Evolutionary conservation across 352 stramenopile species (phyloP), one percentile per base, ranked within the genome.

Genomic region (Phytopythium delawarense): DNA sequence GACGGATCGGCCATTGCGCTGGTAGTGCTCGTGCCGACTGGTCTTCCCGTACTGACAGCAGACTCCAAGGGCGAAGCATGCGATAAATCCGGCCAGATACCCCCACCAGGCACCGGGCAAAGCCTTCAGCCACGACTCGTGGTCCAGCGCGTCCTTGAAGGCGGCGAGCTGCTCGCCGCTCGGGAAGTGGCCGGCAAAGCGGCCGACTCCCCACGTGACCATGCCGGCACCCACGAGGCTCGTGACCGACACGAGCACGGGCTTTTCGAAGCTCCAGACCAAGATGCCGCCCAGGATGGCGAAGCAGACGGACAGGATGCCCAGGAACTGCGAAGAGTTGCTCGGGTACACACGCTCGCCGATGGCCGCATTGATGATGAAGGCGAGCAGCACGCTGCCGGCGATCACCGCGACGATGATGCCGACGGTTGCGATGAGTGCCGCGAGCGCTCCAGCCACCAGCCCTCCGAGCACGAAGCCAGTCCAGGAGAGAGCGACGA

Each of bases 401-500:
- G 74, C 67, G 4, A 74, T 70, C 21, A 77, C 76, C 13, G 73
- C 68, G 9, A 78, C 57, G 50, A 84, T 76, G 57, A 85, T 76
- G 32, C 76, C 74, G 7, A 70, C 59, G 5, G 50, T 59, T 49
- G 78, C 79, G 20, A 84, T 57, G 28, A 67, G 67, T 53, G 81
- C 70, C 57, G 67, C 67, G 51, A 81, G 62, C 5, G 66, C 39
- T 3, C 66, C 78, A 15, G 71, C 49, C 0, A 84, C 6, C n/a
- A 88, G 50, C 1, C 78, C 78, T 34, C 71, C 67, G 16, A 73
- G 52, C 62, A 78, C 66, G 72, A 88, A 88, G 44, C 65, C 65
- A 40, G 83, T 74, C 79, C 79, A 88, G 7, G 75, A 80, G 39
- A 74, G 66, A 4, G 70, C 71, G 34, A 70, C 59, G 12, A 84